These are phyloP conservation scores for Aspergillus sojae DNA, from an alignment of 2,329 filamentous ascomycete genomes.

Conservation along the genomic window DNA sequence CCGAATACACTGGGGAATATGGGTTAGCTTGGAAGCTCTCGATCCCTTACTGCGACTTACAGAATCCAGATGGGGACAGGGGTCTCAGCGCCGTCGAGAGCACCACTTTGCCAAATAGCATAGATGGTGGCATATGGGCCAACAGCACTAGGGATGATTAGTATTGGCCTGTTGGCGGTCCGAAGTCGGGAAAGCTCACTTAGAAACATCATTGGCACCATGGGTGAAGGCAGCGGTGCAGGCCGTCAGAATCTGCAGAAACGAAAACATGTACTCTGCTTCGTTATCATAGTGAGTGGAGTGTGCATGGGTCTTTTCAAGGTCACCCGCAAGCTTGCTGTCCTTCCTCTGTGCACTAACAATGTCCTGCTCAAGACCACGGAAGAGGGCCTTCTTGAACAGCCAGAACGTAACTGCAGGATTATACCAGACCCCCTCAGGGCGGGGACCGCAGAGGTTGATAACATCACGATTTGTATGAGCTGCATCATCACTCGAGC, in stretches of 20 bases:
- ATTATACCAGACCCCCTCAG: neutral
- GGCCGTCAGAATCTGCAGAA: slow-evolving; percentile 22
- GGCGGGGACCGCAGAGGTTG: too few species aligned
- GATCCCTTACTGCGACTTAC: slow-evolving; percentile 3
- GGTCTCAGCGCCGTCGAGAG: slow-evolving; percentile 11
- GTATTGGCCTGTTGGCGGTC: neutral
- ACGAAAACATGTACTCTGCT: slow-evolving; percentile 23
- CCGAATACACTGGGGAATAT: slow-evolving; percentile 17
- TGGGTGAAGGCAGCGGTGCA: slow-evolving; percentile 21
- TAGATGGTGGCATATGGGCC: slow-evolving; percentile 24
- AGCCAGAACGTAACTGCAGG: slow-evolving; percentile 20
- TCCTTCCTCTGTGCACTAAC: slow-evolving; percentile 19
- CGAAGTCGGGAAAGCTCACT: slow-evolving; percentile 9
- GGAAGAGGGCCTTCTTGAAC: slow-evolving; percentile 16
- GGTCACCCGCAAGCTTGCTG: slow-evolving; percentile 17
- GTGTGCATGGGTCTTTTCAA: slow-evolving; percentile 22
- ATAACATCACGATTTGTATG: too few species aligned
- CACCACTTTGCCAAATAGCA: slow-evolving; percentile 14
- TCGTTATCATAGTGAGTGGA: slow-evolving; percentile 18
- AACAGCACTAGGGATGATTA: slow-evolving; percentile 14
- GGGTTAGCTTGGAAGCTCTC: too few species aligned
- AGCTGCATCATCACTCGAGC: too few species aligned
- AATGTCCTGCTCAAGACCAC: slow-evolving; percentile 21
- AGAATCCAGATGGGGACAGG: slow-evolving; percentile 22
- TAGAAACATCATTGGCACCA: slow-evolving; percentile 23